phyloP scores from a whole-genome alignment of 2,329 filamentous ascomycete genomes.

The Penicillium aurantiogriseum region DNA sequence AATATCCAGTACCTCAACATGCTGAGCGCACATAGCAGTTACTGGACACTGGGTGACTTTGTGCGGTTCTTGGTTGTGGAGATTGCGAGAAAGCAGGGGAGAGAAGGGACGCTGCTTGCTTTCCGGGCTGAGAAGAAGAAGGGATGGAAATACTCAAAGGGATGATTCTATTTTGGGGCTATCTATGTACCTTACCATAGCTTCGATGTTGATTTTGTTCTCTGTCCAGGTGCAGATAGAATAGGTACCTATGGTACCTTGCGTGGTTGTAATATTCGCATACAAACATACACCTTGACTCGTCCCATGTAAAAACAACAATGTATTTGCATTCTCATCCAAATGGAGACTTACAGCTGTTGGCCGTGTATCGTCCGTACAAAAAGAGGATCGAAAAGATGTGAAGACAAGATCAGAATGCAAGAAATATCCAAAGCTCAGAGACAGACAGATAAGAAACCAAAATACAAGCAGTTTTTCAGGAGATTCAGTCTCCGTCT shows the following conservation, averaged over 20 bases:
- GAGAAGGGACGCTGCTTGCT: conserved; percentile 53
- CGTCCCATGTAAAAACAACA: not conserved
- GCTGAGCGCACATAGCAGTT: conserved; percentile 91
- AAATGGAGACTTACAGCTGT: not conserved
- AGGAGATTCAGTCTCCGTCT: conserved; percentile 14
- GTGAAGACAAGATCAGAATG: not conserved
- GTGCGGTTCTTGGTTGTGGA: conserved; percentile 88
- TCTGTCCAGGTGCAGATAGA: not conserved
- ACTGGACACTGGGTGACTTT: conserved; percentile 86
- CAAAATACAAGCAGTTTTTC: conserved; percentile 1
- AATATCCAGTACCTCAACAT: conserved; percentile 98
- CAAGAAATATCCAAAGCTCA: conserved; percentile 1
- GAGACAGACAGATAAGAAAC: not conserved
- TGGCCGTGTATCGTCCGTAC: not conserved
- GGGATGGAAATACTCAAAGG: conserved; percentile 48
- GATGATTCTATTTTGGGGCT: conserved; percentile 12
- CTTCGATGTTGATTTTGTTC: not conserved
- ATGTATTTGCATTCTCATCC: not conserved
- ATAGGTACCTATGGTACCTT: not conserved
- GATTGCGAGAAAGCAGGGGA: conserved; percentile 72
- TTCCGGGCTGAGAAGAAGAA: conserved; percentile 56
- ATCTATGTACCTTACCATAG: not conserved
- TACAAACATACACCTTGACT: not conserved
- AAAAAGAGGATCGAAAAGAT: not conserved
- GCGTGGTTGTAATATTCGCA: not conserved